Conservation (phyloP, 345 rosid genomes). For the Turritis glabra region DNA sequence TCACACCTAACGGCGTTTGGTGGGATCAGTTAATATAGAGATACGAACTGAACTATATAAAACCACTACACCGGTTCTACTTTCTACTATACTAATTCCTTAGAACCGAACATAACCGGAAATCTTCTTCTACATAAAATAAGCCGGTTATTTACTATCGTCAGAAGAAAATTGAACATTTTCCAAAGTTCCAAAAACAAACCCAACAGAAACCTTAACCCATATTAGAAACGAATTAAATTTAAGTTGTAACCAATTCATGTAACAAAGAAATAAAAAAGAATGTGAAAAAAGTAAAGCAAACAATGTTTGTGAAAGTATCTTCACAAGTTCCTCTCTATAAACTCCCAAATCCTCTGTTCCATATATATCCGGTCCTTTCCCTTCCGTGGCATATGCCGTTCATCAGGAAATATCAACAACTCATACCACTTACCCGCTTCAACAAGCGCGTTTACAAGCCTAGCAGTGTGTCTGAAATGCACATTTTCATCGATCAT, state of each 20-base stretch:
- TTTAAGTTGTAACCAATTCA: neutral
- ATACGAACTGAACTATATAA: too few relatives aligned
- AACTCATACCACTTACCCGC: conserved; percentile 73
- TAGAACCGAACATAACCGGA: too few relatives aligned
- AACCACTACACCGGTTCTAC: too few relatives aligned
- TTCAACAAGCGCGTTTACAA: conserved; percentile 73
- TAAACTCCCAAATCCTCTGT: conserved; percentile 88
- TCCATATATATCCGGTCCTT: conserved; percentile 85
- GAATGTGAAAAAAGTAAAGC: neutral
- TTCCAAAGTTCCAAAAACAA: too few relatives aligned
- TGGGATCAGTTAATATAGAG: too few relatives aligned
- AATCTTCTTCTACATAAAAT: too few relatives aligned
- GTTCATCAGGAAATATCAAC: conserved; percentile 82
- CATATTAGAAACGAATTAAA: neutral
- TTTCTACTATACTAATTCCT: too few relatives aligned
- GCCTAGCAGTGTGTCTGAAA: conserved; percentile 91
- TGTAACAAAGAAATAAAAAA: neutral
- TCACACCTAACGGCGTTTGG: too few relatives aligned
- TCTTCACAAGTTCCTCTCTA: conserved; percentile 62
- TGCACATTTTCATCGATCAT: conserved; percentile 98
- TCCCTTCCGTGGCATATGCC: conserved; percentile 77
- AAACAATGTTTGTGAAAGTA: conserved; percentile 4
- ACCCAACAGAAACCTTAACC: too few relatives aligned
- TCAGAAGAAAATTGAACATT: too few relatives aligned
- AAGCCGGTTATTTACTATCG: too few relatives aligned